Evolutionary conservation across 495 filamentous ascomycete genomes (phyloP).

Genomic region (Aspergillus diversus): DNA sequence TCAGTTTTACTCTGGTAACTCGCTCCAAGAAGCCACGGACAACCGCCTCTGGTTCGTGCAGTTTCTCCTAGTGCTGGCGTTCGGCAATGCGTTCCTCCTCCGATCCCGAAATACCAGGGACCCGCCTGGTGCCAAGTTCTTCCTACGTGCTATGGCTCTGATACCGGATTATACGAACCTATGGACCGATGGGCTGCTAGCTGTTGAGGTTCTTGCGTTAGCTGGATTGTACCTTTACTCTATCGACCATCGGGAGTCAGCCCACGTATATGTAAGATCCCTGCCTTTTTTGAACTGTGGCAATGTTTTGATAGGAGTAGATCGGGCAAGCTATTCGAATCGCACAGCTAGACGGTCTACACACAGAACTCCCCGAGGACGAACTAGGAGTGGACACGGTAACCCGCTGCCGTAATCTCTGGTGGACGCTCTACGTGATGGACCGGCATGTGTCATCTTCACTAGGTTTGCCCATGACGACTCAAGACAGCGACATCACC

Average conservation of each 20-base stretch:
- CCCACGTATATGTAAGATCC: constrained; percentile 37
- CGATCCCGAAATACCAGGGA: constrained; percentile 25
- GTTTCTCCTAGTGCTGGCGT: constrained; percentile 42
- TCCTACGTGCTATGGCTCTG: constrained; percentile 42
- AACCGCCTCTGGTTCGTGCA: constrained; percentile 42
- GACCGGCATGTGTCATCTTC: constrained; percentile 42
- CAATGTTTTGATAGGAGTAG: constrained; percentile 23
- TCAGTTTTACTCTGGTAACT: constrained; percentile 33
- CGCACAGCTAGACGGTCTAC: constrained; percentile 40
- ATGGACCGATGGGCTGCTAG: constrained; percentile 34
- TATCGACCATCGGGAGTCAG: constrained; percentile 38
- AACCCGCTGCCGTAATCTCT: constrained; percentile 36
- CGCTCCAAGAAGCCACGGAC: constrained; percentile 24
- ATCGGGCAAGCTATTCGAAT: constrained; percentile 45
- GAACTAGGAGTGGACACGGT: constrained; percentile 33
- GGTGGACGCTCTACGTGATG: constrained; percentile 46
- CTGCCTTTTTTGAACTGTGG: not conserved
- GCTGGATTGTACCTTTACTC: constrained; percentile 42
- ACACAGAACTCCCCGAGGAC: constrained; percentile 40
- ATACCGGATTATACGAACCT: constrained; percentile 38
- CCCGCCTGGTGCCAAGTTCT: constrained; percentile 38
- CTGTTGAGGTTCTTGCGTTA: constrained; percentile 39
- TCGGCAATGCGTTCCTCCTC: constrained; percentile 43
- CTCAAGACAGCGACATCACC: constrained; percentile 40
- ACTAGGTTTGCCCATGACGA: constrained; percentile 39